A percentile compares a stretch with the other conserved stretches of the same genome.
These are phyloP conservation scores for Aspergillus felis DNA, from an alignment of 2,329 filamentous ascomycete genomes.

Conservation along the genomic window DNA sequence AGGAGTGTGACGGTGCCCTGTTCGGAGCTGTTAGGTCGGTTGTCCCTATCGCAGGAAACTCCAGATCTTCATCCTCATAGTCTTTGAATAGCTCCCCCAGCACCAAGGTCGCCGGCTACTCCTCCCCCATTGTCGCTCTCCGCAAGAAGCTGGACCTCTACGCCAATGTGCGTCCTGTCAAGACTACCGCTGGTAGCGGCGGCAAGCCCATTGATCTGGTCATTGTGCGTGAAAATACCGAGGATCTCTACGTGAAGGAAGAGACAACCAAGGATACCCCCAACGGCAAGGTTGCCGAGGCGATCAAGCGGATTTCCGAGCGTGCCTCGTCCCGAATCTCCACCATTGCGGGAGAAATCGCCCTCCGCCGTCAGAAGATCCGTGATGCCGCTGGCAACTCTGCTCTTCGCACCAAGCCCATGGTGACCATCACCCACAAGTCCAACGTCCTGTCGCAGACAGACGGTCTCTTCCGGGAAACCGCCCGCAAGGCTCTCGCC, in stretches of 20 bases:
- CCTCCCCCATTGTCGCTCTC: slow-evolving; percentile 91
- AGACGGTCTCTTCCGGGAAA: slow-evolving; percentile 88
- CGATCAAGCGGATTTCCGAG: slow-evolving; percentile 94
- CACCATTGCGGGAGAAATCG: slow-evolving; percentile 91
- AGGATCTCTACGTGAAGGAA: slow-evolving; percentile 97
- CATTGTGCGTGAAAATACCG: slow-evolving; percentile 97
- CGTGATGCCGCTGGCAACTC: slow-evolving; percentile 54
- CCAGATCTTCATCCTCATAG: not conserved
- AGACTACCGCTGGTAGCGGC: slow-evolving; percentile 60
- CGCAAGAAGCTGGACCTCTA: slow-evolving; percentile 94
- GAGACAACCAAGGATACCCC: slow-evolving; percentile 76
- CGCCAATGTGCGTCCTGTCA: slow-evolving; percentile 95
- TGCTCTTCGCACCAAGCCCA: slow-evolving; percentile 57
- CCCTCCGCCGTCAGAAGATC: slow-evolving; percentile 77
- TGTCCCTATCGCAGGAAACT: not conserved
- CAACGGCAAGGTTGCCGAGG: slow-evolving; percentile 81
- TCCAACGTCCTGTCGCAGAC: slow-evolving; percentile 95
- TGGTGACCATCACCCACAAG: slow-evolving; percentile 98
- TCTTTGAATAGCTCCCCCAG: slow-evolving; percentile 64
- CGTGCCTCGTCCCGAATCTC: slow-evolving; percentile 81
- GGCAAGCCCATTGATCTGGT: slow-evolving; percentile 80
- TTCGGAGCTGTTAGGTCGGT: slow-evolving; percentile 82
- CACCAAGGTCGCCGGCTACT: slow-evolving; percentile 88
- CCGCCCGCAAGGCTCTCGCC: slow-evolving; percentile 69
- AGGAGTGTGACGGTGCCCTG: slow-evolving; percentile 90